Base-by-base conservation (phyloP, 1,139 yeast genomes). In the Hansenula lynferdii region DNA sequence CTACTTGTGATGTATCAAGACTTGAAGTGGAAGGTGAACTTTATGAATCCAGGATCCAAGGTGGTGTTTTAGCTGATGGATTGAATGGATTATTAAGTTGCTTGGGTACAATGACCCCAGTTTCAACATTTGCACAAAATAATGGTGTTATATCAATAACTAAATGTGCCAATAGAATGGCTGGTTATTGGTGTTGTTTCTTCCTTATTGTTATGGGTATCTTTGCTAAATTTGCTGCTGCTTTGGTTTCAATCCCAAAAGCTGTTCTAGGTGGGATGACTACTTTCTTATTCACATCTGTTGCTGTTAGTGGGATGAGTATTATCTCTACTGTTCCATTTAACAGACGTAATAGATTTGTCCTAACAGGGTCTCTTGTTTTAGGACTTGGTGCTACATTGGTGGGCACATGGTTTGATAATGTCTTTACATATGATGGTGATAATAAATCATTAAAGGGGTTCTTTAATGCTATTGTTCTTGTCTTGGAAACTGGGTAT, bases 201-300 rank as follows among this genome's bases (percentile, higher is more conserved):
- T 85, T 85, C 67, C 67, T 87, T 52, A 57, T 87, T 36, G 57
- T 87, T 42, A 85, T 86, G 95, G 97, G 97, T 29, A 62, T 87
- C 28, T 84, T 87, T 55, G 71, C 94, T 47, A 87, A 87, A 63
- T 86, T 87, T 61, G 92, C 95, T 18, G 96, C 95, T 25, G 94
- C 95, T 21, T 70, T 87, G 41, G 85, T 82, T 23, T 74, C 95
- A 24, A 89, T 87, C 53, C 96, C 96, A 35, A 74, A 71, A 43
- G 72, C 95, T 0, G 92, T 87, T 22, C 70, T 87, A 45, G 97
- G 96, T 40, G 96, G 96, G 44, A 85, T 89, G 95, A 86, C 96
- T 17, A 72, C 95, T 5, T 89, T 87, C 67, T 67, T 87, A 43
- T 87, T 86, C 71, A 77, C 90, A 21, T 78, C 94, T 11, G 96